These are phyloP conservation scores for Yamadazyma akitaensis DNA, from an alignment of 805 yeast species.

Conservation along the genomic window DNA sequence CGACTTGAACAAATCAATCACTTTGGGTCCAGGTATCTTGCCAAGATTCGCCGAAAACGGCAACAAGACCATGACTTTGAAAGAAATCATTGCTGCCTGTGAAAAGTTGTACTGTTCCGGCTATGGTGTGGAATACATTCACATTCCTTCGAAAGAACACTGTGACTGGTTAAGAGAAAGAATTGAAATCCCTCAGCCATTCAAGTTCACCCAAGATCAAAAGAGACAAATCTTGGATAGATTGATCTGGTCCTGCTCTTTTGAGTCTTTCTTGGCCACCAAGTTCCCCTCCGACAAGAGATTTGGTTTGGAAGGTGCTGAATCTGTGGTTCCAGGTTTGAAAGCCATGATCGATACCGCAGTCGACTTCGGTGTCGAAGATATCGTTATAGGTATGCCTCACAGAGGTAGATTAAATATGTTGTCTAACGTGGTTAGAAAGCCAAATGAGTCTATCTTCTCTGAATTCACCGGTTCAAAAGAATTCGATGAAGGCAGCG, in stretches of 20 bases:
- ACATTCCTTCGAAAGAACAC: conserved; percentile 90
- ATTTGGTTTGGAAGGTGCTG: conserved; percentile 98
- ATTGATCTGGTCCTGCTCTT: conserved; percentile 92
- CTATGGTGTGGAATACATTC: conserved; percentile 94
- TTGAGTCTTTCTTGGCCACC: conserved; percentile 87
- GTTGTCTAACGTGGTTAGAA: conserved; percentile 96
- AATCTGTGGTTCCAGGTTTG: conserved; percentile 93
- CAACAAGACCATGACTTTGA: conserved; percentile 64
- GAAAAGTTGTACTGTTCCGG: conserved; percentile 83
- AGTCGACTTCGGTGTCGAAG: conserved; percentile 91
- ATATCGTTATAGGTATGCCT: conserved; percentile 98
- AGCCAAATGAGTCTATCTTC: conserved; percentile 96
- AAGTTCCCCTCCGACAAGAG: conserved; percentile 98
- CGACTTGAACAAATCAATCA: conserved; percentile 78
- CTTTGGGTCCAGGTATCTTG: conserved; percentile 95
- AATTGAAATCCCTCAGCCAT: conserved; percentile 88
- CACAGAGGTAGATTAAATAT: conserved; percentile 99
- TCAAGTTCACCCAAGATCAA: conserved; percentile 77
- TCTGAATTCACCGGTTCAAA: conserved; percentile 92
- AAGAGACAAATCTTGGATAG: conserved; percentile 96
- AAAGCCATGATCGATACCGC: conserved; percentile 92
- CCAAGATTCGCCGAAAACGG: conserved; percentile 79
- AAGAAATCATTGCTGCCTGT: conserved; percentile 73
- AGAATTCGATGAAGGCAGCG: conserved; percentile 92
- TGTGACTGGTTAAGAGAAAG: conserved; percentile 99